Conservation (phyloP, 495 filamentous ascomycete species). For the Neurospora sp. region DNA sequence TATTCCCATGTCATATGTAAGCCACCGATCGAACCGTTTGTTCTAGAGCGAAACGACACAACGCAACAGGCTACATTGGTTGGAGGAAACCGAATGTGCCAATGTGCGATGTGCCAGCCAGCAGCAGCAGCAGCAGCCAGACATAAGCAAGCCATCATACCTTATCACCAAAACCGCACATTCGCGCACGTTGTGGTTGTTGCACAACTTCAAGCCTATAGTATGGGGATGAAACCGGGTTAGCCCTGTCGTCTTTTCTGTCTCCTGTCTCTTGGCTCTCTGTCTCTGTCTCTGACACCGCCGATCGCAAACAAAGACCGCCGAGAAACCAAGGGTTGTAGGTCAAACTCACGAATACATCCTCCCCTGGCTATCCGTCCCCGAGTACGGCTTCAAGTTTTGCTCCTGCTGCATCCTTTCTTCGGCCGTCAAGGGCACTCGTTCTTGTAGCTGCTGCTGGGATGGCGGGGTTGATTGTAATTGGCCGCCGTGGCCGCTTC, state of each 20-base stretch:
- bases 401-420: conserved; percentile 17
- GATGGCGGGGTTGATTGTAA: conserved; percentile 2
- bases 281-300: background rate
- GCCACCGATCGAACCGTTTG: background rate
- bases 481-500: background rate
- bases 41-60: background rate
- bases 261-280: background rate
- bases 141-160: conserved; percentile 30
- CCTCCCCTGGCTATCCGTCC: conserved; percentile 15
- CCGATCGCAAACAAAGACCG: background rate
- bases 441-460: conserved; percentile 12
- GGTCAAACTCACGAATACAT: conserved; percentile 19
- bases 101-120: background rate
- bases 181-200: conserved; percentile 86
- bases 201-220: conserved; percentile 73
- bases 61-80: background rate
- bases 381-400: conserved; percentile 21
- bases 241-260: background rate
- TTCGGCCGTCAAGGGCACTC: conserved; percentile 16
- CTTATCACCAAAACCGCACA: conserved; percentile 99
- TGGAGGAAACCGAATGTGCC: background rate
- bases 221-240: background rate
- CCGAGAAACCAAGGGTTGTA: background rate
- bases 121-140: background rate
- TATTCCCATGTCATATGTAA: background rate